These are phyloP conservation scores for Blastocystis sp. DNA, from an alignment of 352 stramenopile genomes.

Conservation along the genomic window DNA sequence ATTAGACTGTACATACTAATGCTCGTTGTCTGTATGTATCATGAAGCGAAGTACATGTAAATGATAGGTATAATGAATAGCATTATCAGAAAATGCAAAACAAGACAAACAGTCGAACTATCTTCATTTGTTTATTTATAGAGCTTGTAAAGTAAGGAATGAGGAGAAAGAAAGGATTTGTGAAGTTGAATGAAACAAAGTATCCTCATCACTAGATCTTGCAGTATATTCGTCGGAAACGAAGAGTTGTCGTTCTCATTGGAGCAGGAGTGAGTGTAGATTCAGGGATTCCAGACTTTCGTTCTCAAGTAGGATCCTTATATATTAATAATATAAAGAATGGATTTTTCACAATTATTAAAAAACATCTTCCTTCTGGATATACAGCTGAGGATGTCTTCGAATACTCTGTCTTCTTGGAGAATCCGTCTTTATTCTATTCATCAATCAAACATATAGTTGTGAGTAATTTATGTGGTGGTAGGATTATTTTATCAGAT, in stretches of 20 bases:
- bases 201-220: constrained; percentile 9
- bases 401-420: constrained; percentile 14
- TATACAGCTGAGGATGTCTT: constrained; percentile 41
- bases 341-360: constrained; percentile 20
- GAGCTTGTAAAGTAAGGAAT: neutral
- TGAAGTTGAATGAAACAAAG: neutral
- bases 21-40: neutral
- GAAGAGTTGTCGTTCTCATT: constrained; percentile 16
- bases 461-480: neutral
- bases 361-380: neutral
- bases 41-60: neutral
- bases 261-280: constrained; percentile 54
- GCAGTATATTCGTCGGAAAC: neutral
- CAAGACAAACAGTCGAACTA: neutral
- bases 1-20: neutral
- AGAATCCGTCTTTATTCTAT: constrained; percentile 44
- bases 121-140: neutral
- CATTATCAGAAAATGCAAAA: neutral
- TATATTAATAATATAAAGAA: neutral
- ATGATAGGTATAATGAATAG: neutral
- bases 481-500: neutral
- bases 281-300: constrained; percentile 46
- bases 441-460: neutral
- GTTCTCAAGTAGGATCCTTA: neutral
- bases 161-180: neutral